Percentiles rank a stretch among this genome's conserved stretches.
Evolutionary conservation across 257 asterid species (phyloP).

Genomic region (Fraxinus cuspidata): DNA sequence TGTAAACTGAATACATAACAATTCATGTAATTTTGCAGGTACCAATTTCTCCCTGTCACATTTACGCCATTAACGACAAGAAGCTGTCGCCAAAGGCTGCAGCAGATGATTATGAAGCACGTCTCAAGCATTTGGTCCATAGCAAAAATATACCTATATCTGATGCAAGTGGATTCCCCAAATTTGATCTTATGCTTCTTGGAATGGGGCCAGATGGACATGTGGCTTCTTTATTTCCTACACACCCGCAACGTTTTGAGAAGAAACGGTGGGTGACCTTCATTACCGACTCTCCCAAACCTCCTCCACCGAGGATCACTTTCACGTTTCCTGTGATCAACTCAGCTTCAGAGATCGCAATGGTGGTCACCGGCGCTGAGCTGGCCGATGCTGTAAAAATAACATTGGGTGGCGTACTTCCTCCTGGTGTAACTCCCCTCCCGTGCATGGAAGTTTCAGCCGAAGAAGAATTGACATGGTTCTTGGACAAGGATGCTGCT

Average conservation of each 20-base stretch:
- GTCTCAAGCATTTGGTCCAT: constrained; percentile 27
- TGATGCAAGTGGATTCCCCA: constrained; percentile 40
- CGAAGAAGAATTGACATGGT: constrained; percentile 39
- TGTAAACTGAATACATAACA: no score
- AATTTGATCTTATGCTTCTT: constrained; percentile 67
- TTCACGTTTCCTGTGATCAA: constrained; percentile 71
- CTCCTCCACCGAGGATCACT: constrained; percentile 80
- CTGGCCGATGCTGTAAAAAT: constrained; percentile 46
- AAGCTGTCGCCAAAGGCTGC: constrained; percentile 34
- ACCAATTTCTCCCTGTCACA: constrained; percentile 27
- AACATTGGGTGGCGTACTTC: constrained; percentile 17
- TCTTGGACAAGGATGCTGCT: constrained; percentile 44
- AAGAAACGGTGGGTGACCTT: constrained; percentile 64
- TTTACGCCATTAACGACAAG: constrained; percentile 40
- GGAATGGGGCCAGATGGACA: constrained; percentile 87
- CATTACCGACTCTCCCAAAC: constrained; percentile 71
- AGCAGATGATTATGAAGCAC: constrained; percentile 40
- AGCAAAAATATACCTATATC: constrained; percentile 27
- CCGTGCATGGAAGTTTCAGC: constrained; percentile 40
- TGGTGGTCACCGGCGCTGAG: constrained; percentile 58
- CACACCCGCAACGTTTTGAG: constrained; percentile 49
- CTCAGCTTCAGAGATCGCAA: constrained; percentile 60
- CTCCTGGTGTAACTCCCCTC: constrained; percentile 14
- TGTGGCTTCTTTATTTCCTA: constrained; percentile 72
- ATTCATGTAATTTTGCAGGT: constrained; percentile 22